A percentile compares a stretch with the other conserved stretches of the same genome.
These are phyloP conservation scores for Clohesyomyces aquaticus DNA, from an alignment of 495 filamentous ascomycete species.

Conservation along the genomic window DNA sequence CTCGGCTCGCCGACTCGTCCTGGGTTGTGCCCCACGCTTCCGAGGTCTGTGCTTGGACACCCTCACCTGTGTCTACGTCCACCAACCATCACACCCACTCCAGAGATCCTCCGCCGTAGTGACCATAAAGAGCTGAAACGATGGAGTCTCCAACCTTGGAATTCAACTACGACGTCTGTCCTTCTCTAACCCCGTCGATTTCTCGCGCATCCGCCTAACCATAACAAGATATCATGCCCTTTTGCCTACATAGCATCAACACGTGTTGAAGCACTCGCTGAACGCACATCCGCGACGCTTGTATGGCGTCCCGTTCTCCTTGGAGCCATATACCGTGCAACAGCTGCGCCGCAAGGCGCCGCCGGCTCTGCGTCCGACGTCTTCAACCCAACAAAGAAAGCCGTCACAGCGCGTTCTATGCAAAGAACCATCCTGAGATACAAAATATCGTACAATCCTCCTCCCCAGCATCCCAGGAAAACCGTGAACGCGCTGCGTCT, in stretches of 20 bases:
- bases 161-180: conserved; percentile 26
- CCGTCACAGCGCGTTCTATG: conserved; percentile 29
- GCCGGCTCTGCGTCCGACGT: conserved; percentile 40
- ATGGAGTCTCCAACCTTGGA: conserved; percentile 24
- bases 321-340: conserved; percentile 39
- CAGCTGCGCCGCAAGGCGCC: conserved; percentile 38
- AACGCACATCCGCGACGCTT: conserved; percentile 18
- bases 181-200: not conserved
- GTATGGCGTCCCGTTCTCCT: conserved; percentile 38
- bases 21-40: too few relatives aligned
- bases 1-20: too few relatives aligned
- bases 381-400: conserved; percentile 39
- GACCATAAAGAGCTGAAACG: too few relatives aligned
- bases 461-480: conserved; percentile 35
- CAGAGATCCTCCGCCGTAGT: too few relatives aligned
- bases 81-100: too few relatives aligned
- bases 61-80: too few relatives aligned
- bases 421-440: conserved; percentile 24
- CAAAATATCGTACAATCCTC: conserved; percentile 34
- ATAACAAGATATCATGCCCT: conserved; percentile 31
- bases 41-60: too few relatives aligned
- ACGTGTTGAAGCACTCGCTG: conserved; percentile 34
- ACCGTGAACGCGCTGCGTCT: conserved; percentile 32
- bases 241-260: conserved; percentile 40
- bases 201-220: not conserved